Percentiles rank a stretch among this genome's conserved stretches.
These are phyloP conservation scores for Mycena galopus DNA, from an alignment of 768 basidiomycete genomes.

Conservation along the genomic window DNA sequence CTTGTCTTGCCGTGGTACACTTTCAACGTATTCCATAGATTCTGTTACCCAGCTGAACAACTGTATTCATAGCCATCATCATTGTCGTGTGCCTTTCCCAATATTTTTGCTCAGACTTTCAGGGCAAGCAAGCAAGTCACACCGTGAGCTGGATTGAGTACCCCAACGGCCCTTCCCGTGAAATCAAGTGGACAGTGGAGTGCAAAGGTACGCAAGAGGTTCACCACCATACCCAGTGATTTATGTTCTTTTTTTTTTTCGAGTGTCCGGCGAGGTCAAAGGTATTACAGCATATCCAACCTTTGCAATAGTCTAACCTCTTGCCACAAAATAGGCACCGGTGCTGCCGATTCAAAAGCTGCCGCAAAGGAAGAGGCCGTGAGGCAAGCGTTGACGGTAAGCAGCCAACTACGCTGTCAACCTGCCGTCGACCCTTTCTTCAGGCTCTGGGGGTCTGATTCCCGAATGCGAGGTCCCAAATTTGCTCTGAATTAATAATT, in stretches of 20 bases:
- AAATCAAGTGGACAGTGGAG: slow-evolving; percentile 62
- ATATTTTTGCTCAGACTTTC: slow-evolving; percentile 49
- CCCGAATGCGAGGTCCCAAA: not conserved
- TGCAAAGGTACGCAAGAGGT: slow-evolving; percentile 65
- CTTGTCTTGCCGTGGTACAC: not conserved
- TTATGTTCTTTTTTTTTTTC: not conserved
- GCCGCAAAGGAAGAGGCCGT: slow-evolving; percentile 65
- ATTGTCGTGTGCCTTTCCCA: not conserved
- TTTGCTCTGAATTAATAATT: not conserved
- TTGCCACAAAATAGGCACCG: slow-evolving; percentile 61
- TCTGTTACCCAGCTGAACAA: slow-evolving; percentile 46
- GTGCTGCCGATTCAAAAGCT: slow-evolving; percentile 56
- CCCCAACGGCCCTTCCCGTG: slow-evolving; percentile 56
- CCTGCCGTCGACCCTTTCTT: not conserved
- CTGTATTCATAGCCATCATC: slow-evolving; percentile 1
- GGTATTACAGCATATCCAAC: slow-evolving; percentile 7
- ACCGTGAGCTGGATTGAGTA: slow-evolving; percentile 58
- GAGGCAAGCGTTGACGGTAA: slow-evolving; percentile 56
- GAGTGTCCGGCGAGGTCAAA: slow-evolving; percentile 31
- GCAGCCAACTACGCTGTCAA: not conserved
- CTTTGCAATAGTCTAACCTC: slow-evolving; percentile 6
- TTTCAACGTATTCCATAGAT: slow-evolving; percentile 36
- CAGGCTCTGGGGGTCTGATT: slow-evolving; percentile 18
- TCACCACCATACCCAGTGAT: too few species aligned
- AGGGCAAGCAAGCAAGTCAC: slow-evolving; percentile 44